These are phyloP conservation scores for Coprinopsis marcescibilis DNA, from an alignment of 768 basidiomycete species.

Conservation along the genomic window DNA sequence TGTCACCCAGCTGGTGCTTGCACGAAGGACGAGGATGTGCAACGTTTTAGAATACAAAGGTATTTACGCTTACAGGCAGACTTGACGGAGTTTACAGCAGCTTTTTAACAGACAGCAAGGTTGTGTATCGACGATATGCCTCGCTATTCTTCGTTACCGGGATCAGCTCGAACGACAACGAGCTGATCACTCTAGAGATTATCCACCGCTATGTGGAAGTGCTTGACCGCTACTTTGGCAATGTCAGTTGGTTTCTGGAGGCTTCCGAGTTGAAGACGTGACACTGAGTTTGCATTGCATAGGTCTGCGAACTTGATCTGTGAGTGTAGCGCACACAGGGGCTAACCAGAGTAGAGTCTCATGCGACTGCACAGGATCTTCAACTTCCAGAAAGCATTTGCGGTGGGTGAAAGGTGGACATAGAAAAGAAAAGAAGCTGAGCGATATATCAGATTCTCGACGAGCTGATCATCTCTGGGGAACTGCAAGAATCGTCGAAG, in stretches of 20 bases:
- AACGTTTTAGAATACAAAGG: constrained; percentile 99
- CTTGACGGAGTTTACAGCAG: not conserved
- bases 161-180: constrained; percentile 82
- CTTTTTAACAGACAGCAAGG: constrained; percentile 63
- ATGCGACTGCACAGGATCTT: constrained; percentile 64
- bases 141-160: constrained; percentile 96
- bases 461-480: constrained; percentile 95
- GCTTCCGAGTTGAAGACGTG: constrained; percentile 7
- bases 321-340: constrained; percentile 32
- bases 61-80: constrained; percentile 21
- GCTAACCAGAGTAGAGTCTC: constrained; percentile 2
- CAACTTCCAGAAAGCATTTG: constrained; percentile 99
- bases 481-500: constrained; percentile 97
- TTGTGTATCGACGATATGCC: constrained; percentile 94
- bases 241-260: constrained; percentile 46
- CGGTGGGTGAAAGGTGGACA: constrained; percentile 38
- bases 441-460: constrained; percentile 62
- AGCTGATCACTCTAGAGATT: constrained; percentile 89
- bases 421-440: constrained; percentile 6
- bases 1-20: constrained; percentile 95
- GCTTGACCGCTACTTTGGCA: constrained; percentile 88
- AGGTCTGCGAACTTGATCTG: constrained; percentile 96
- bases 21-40: constrained; percentile 94
- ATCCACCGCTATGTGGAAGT: constrained; percentile 96
- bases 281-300: constrained; percentile 25